These are phyloP conservation scores for Candida arabinofermentans DNA, from an alignment of 805 yeast species.

Conservation along the genomic window DNA sequence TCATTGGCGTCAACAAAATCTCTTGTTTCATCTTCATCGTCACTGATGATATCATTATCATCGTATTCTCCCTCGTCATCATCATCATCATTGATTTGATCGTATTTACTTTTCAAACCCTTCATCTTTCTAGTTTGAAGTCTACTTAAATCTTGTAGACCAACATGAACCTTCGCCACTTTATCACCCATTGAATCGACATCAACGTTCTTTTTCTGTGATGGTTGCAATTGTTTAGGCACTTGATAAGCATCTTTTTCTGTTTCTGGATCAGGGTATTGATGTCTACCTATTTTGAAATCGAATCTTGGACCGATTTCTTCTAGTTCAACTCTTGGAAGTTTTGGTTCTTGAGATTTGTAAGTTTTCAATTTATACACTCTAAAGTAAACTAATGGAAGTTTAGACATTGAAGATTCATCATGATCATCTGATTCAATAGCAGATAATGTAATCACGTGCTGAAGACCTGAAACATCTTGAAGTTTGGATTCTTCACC, in stretches of 20 bases:
- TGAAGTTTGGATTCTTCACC: slow-evolving; percentile 77
- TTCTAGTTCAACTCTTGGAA: slow-evolving; percentile 90
- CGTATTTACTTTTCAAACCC: slow-evolving; percentile 86
- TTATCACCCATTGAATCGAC: slow-evolving; percentile 92
- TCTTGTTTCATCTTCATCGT: slow-evolving; percentile 18
- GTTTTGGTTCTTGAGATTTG: slow-evolving; percentile 72
- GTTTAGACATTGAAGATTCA: slow-evolving; percentile 48
- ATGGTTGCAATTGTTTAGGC: slow-evolving; percentile 79
- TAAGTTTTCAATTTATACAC: slow-evolving; percentile 82
- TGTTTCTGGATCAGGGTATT: slow-evolving; percentile 77
- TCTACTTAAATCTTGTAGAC: slow-evolving; percentile 85
- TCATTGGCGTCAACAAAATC: slow-evolving; percentile 26
- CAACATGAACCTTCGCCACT: slow-evolving; percentile 93
- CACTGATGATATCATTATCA: slow-evolving; percentile 21
- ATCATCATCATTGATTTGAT: slow-evolving; percentile 57
- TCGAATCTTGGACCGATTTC: slow-evolving; percentile 96
- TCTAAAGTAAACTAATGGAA: slow-evolving; percentile 85
- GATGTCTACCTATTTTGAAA: slow-evolving; percentile 85
- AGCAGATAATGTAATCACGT: slow-evolving; percentile 76
- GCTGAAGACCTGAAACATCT: slow-evolving; percentile 94
- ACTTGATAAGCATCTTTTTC: slow-evolving; percentile 82
- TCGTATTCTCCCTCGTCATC: slow-evolving; percentile 52
- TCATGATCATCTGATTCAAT: slow-evolving; percentile 74
- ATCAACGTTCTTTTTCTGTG: slow-evolving; percentile 82
- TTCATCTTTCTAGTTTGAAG: slow-evolving; percentile 98